Evolutionary conservation across 768 basidiomycete species (phyloP), one percentile per base, ranked within the genome.

Genomic region (Suillus weaverae): DNA sequence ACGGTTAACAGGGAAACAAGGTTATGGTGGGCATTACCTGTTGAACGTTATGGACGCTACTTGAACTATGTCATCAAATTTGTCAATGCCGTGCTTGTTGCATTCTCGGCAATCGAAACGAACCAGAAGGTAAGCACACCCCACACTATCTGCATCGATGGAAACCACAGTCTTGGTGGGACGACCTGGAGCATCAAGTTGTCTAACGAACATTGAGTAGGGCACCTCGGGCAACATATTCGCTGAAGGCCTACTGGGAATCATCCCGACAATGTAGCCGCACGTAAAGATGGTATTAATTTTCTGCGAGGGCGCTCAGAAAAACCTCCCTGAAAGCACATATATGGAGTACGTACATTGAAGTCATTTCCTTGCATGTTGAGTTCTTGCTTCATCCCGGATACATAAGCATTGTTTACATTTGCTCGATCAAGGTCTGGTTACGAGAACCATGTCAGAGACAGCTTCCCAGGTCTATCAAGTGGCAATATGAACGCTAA

Each of bases 201-300:
- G 69, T 90, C 88, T 84, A 69, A 63, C 56, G 11, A 30, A 30
- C 22, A 60, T 72, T 62, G 60, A 38, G 22, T 41, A 62, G 26
- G 51, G 61, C 18, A 57, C 39, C 3, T 32, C 41, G 6, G 39
- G 20, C 20, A 20, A 65, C 16, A 33, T 57, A 36, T 30, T 20
- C 32, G 30, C 11, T 53, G 41, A 22, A 11, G 8, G 59, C 73
- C 66, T 69, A 88, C 87, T 89, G 50, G 86, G 87, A 72, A 89
- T 85, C 86, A 89, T 89, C 65, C 89, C 89, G 46, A 91, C 74
- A 64, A 90, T 87, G 71, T 92, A 91, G 3, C 89, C 89, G 68
- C 88, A 90, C 6, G 88, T 89, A 68, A 90, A 90, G 54, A 88
- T 81, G 10, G 87, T 87, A 71, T 87, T 88, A 65, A 91, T 84